phyloP scores from a whole-genome alignment of 148 eudicot genomes.

The Chenopodium formosanum region DNA sequence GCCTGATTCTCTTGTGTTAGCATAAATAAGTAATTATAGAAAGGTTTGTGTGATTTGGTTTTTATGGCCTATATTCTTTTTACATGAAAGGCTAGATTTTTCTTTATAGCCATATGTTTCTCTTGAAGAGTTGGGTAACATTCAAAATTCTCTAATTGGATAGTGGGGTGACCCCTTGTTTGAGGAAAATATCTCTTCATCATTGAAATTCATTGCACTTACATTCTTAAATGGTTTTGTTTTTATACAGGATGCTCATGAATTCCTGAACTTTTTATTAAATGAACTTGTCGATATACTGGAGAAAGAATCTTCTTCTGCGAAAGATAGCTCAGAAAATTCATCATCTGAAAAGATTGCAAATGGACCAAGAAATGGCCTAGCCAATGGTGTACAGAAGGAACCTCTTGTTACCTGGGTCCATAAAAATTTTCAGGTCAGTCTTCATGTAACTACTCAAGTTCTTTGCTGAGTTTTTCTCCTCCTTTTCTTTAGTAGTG shows the following conservation, averaged over 20 bases:
- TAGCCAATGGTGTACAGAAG: slow-evolving; percentile 45
- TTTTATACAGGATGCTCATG: slow-evolving; percentile 65
- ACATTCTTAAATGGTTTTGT: not conserved
- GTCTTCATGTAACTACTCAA: not conserved
- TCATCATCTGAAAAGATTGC: slow-evolving; percentile 45
- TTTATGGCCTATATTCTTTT: not conserved
- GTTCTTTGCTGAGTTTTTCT: not conserved
- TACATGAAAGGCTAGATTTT: not conserved
- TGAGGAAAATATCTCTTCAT: not conserved
- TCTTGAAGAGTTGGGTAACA: not conserved
- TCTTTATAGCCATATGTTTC: not conserved
- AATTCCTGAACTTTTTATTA: slow-evolving; percentile 63
- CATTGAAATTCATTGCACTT: not conserved
- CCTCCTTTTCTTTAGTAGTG: not conserved
- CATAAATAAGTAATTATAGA: not conserved
- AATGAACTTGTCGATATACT: slow-evolving; percentile 71
- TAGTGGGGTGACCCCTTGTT: not conserved
- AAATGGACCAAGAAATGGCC: slow-evolving; percentile 48
- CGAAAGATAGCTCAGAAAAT: slow-evolving; percentile 37
- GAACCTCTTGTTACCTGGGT: slow-evolving; percentile 82
- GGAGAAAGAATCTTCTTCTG: slow-evolving; percentile 58
- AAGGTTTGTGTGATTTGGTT: not conserved
- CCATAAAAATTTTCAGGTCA: slow-evolving; percentile 77
- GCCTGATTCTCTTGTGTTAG: not conserved
- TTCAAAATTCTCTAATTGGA: not conserved